Evolutionary conservation across 352 stramenopile genomes (phyloP).

Genomic region (Phytophthora kernoviae): DNA sequence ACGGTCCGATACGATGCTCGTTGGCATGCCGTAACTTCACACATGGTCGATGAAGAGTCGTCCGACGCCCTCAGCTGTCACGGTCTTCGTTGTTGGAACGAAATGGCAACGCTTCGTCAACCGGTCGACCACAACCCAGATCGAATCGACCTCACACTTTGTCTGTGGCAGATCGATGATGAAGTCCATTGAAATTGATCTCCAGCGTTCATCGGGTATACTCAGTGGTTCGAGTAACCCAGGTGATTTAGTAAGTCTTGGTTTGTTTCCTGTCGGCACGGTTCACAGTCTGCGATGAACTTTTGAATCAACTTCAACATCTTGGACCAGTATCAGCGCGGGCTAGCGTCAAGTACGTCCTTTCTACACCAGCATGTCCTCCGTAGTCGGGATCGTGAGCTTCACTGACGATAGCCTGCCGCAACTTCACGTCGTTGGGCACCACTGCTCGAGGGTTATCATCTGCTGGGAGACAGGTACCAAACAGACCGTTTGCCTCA

Average conservation of each 20-base stretch:
- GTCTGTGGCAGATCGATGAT: background rate
- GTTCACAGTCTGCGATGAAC: slow-evolving; percentile 18
- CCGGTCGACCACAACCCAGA: slow-evolving; percentile 18
- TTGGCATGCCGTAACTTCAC: slow-evolving; percentile 7
- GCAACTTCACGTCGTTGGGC: slow-evolving; percentile 10
- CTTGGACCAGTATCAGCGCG: slow-evolving; percentile 11
- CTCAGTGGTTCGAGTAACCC: slow-evolving; percentile 5
- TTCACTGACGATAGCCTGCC: slow-evolving; percentile 5
- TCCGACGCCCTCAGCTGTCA: slow-evolving; percentile 4
- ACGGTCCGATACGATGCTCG: slow-evolving; percentile 17
- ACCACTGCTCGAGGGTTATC: slow-evolving; percentile 8
- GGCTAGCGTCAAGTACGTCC: slow-evolving; percentile 14
- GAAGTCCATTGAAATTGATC: slow-evolving; percentile 15
- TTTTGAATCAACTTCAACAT: slow-evolving; percentile 15
- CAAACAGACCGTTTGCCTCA: slow-evolving; percentile 3
- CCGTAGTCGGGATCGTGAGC: slow-evolving; percentile 18
- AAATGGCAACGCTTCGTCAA: slow-evolving; percentile 17
- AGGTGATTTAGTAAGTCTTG: slow-evolving; percentile 4
- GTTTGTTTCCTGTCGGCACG: slow-evolving; percentile 22
- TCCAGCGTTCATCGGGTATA: slow-evolving; percentile 7
- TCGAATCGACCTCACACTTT: background rate
- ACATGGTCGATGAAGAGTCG: slow-evolving; percentile 20
- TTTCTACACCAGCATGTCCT: slow-evolving; percentile 5
- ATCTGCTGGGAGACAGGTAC: slow-evolving; percentile 3
- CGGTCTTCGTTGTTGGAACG: background rate